A percentile compares a stretch with the other conserved stretches of the same genome.
These are phyloP conservation scores for Solanum verrucosum DNA, from an alignment of 257 asterid species.

Conservation along the genomic window DNA sequence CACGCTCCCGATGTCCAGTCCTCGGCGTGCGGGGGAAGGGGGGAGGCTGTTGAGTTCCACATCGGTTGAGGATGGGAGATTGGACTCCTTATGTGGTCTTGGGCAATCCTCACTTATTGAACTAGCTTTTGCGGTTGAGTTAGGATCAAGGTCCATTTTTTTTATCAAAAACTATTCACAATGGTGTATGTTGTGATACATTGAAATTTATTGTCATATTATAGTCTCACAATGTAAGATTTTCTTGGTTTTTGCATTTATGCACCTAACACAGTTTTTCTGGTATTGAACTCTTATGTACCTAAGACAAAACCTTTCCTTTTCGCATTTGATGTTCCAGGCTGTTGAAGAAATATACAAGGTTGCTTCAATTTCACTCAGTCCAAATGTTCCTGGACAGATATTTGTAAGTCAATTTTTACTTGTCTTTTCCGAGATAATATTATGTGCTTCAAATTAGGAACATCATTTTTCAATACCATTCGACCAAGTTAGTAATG, in stretches of 20 bases:
- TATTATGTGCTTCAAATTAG: not conserved
- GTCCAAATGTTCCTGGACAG: conserved; percentile 98
- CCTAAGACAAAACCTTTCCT: not conserved
- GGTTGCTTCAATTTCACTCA: conserved; percentile 87
- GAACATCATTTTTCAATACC: not conserved
- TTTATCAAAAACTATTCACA: not conserved
- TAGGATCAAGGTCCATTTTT: not conserved
- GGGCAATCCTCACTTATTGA: not conserved
- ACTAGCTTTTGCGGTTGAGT: not conserved
- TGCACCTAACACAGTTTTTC: not conserved
- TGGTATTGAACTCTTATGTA: not conserved
- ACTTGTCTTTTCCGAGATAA: not conserved
- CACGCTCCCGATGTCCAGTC: not conserved
- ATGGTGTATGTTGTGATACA: not conserved
- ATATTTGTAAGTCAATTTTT: conserved; percentile 58
- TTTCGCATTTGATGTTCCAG: conserved; percentile 26
- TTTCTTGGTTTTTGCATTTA: not conserved
- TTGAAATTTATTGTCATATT: not conserved
- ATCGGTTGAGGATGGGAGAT: not conserved
- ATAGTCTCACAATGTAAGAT: not conserved
- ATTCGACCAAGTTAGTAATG: not conserved
- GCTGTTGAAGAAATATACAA: conserved; percentile 95
- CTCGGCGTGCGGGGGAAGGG: not conserved
- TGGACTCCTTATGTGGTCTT: not conserved
- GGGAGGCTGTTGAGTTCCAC: not conserved